A percentile compares a stretch with the other conserved stretches of the same genome.
phyloP scores from a whole-genome alignment of 495 filamentous ascomycete genomes.

The Penicillium mononematosum region DNA sequence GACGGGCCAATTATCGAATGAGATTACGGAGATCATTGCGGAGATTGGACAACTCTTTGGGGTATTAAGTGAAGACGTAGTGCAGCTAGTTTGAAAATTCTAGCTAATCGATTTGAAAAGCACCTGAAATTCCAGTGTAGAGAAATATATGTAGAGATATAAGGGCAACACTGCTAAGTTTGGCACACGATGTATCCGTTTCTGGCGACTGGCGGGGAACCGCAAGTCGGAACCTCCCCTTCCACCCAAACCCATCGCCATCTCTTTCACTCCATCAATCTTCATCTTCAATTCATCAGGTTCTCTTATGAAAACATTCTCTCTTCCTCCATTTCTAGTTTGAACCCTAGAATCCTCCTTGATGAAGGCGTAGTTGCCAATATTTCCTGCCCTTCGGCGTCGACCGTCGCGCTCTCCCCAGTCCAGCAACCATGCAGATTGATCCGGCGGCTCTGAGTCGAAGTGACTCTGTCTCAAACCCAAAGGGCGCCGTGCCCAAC shows the following conservation, averaged over 20 bases:
- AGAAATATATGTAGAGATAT: background rate
- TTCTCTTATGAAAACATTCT: conserved; percentile 15
- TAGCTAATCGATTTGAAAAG: background rate
- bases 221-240: conserved; percentile 22
- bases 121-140: background rate
- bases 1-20: conserved; percentile 51
- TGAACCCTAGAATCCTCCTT: conserved; percentile 23
- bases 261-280: conserved; percentile 21
- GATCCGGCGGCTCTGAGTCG: conserved; percentile 81
- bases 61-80: conserved; percentile 67
- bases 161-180: conserved; percentile 6
- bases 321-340: conserved; percentile 7
- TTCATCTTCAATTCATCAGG: conserved; percentile 32
- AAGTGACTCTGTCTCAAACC: conserved; percentile 58
- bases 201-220: conserved; percentile 33
- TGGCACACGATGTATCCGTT: conserved; percentile 24
- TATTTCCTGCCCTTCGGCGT: conserved; percentile 41
- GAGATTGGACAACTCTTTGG: conserved; percentile 64
- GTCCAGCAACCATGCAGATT: conserved; percentile 68
- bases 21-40: conserved; percentile 50
- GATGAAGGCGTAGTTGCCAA: conserved; percentile 45
- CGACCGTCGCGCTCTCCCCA: conserved; percentile 45
- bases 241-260: conserved; percentile 30
- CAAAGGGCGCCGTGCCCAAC: conserved; percentile 60
- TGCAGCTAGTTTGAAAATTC: conserved; percentile 51